Conservation (phyloP, 75 land plant species). For the Pinus taeda region DNA sequence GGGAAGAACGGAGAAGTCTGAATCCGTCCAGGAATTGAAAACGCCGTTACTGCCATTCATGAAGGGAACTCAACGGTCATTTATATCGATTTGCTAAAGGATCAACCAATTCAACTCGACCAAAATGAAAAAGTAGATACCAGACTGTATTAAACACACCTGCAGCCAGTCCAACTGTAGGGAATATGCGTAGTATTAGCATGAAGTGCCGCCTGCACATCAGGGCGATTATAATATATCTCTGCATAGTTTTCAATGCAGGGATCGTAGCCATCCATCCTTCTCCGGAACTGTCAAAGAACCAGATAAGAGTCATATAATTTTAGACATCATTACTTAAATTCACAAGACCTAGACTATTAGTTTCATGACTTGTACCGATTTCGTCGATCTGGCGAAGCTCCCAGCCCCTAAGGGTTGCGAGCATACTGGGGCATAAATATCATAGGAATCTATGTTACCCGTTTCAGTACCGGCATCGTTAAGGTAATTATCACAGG, state of each 20-base stretch:
- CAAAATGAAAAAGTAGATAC: no score
- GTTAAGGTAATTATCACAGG: constrained; percentile 1
- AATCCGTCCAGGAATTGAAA: constrained; percentile 55
- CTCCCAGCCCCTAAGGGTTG: not conserved
- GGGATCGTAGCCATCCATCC: constrained; percentile 48
- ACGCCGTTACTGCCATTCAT: constrained; percentile 31
- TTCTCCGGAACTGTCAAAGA: constrained; percentile 10
- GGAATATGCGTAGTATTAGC: constrained; percentile 45
- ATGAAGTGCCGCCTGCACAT: constrained; percentile 86
- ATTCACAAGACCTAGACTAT: no score
- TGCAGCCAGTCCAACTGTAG: constrained; percentile 69
- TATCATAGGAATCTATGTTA: constrained; percentile 39
- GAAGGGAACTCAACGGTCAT: no score
- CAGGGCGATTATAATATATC: constrained; percentile 52
- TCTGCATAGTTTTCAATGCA: constrained; percentile 53
- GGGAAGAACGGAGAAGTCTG: constrained; percentile 66
- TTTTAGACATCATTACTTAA: no score
- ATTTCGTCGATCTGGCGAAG: not conserved
- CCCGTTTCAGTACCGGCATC: constrained; percentile 22
- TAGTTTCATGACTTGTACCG: not conserved
- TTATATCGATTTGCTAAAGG: no score
- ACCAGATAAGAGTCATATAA: not conserved
- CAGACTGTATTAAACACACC: constrained; percentile 11
- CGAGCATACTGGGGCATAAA: constrained; percentile 30
- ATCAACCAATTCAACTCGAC: no score